These are phyloP conservation scores for Globisporangium alternatum DNA, from an alignment of 352 stramenopile species.

Conservation along the genomic window DNA sequence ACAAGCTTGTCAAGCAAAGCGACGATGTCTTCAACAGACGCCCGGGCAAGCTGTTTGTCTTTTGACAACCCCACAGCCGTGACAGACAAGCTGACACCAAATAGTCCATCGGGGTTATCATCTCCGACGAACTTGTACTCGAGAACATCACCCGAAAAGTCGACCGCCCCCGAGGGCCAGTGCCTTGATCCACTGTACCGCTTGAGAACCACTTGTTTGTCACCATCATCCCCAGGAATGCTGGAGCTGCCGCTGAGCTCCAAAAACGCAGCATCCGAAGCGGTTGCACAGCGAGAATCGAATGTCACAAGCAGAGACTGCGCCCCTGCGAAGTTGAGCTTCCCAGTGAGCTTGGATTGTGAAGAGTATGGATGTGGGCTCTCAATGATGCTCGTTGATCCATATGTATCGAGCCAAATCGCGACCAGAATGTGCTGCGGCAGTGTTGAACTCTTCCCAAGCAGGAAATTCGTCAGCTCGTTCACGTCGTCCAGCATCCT, in stretches of 20 bases:
- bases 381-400: conserved; percentile 55
- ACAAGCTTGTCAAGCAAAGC: conserved; percentile 30
- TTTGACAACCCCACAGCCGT: conserved; percentile 50
- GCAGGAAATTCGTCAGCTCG: conserved; percentile 54
- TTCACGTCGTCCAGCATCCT: conserved; percentile 55
- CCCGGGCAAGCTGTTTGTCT: conserved; percentile 63
- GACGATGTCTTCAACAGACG: conserved; percentile 36
- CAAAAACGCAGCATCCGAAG: conserved; percentile 19
- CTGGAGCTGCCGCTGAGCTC: conserved; percentile 16
- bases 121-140: conserved; percentile 57
- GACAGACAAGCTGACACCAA: conserved; percentile 58
- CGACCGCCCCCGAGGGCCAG: conserved; percentile 52
- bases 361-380: conserved; percentile 56
- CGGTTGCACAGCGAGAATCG: conserved; percentile 58
- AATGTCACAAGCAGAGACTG: conserved; percentile 63
- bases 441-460: conserved; percentile 42
- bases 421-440: conserved; percentile 54
- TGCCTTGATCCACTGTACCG: conserved; percentile 35
- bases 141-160: conserved; percentile 57
- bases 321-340: conserved; percentile 48
- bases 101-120: conserved; percentile 55
- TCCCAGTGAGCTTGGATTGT: conserved; percentile 25
- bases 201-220: conserved; percentile 22
- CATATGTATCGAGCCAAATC: conserved; percentile 83
- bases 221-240: conserved; percentile 14